Evolutionary conservation across 192 early-diverging fungal species (phyloP).

Genomic region (Thoreauomyces humboldtii): DNA sequence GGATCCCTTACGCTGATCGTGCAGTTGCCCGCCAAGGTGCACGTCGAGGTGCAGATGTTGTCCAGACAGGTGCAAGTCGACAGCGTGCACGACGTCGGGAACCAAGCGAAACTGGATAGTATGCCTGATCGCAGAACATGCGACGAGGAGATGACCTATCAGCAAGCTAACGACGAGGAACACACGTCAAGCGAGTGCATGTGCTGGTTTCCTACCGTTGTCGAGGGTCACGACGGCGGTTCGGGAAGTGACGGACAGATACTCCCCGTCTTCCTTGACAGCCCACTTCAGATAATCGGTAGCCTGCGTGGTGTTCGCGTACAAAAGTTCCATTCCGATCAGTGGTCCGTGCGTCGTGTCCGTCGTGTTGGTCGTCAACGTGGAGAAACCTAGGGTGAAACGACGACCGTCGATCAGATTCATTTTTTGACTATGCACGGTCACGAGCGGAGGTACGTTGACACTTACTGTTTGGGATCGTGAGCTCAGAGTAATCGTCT

Average conservation of each 20-base stretch:
- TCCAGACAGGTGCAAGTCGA: constrained; percentile 43
- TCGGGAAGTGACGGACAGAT: constrained; percentile 37
- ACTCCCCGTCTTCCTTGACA: neutral
- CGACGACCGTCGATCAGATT: no score
- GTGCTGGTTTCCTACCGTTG: constrained; percentile 28
- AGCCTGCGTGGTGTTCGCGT: constrained; percentile 23
- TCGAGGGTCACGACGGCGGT: constrained; percentile 36
- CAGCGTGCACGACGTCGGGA: constrained; percentile 39
- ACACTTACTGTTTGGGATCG: constrained; percentile 31
- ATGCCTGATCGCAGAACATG: no score
- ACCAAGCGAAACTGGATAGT: constrained; percentile 29
- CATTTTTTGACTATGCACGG: no score
- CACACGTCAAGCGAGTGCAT: no score
- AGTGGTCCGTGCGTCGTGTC: neutral
- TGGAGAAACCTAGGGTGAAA: neutral
- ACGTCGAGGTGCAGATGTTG: constrained; percentile 38
- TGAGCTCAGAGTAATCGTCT: constrained; percentile 43
- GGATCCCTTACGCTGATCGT: constrained; percentile 26
- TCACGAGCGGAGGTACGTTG: no score
- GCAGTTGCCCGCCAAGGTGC: constrained; percentile 28
- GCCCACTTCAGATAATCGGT: constrained; percentile 20
- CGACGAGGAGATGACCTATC: no score
- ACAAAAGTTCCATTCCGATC: constrained; percentile 32
- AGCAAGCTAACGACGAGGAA: no score
- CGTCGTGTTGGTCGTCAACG: neutral